Percentiles rank a stretch among this genome's conserved stretches.
Evolutionary conservation across 1,284 basidiomycete genomes (phyloP).

Genomic region (Trametes polyzona): DNA sequence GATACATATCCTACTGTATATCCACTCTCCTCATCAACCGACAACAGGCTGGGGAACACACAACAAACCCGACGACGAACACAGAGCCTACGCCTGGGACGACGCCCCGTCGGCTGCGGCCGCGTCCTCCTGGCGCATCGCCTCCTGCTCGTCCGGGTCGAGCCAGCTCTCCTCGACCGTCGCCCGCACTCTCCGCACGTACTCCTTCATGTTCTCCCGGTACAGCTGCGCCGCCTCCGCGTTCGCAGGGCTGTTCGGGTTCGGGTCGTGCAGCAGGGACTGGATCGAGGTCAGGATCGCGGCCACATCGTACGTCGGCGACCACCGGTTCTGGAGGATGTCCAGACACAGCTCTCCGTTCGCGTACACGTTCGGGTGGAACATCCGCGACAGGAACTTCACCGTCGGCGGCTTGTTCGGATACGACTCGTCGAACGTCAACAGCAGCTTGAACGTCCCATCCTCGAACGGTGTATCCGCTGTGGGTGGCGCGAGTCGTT

Average conservation of each 20-base stretch:
- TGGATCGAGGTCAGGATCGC: conserved; percentile 97
- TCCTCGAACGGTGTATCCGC: conserved; percentile 99
- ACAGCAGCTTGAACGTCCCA: conserved; percentile 94
- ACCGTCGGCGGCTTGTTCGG: conserved; percentile 98
- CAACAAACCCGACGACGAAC: background rate
- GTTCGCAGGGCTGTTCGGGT: conserved; percentile 97
- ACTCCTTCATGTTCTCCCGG: conserved; percentile 98
- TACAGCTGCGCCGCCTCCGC: conserved; percentile 97
- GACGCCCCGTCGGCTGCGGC: too few relatives aligned
- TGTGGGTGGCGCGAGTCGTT: conserved; percentile 36
- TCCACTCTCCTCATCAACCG: background rate
- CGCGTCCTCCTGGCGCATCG: conserved; percentile 43
- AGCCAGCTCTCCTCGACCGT: conserved; percentile 93
- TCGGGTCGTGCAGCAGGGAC: conserved; percentile 94
- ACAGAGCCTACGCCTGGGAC: background rate
- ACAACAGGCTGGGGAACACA: background rate
- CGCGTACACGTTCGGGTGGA: conserved; percentile 98
- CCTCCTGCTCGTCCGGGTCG: conserved; percentile 74
- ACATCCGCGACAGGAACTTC: conserved; percentile 97
- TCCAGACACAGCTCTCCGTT: conserved; percentile 98
- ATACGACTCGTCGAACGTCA: conserved; percentile 97
- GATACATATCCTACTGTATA: conserved; percentile 3
- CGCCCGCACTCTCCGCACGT: conserved; percentile 88
- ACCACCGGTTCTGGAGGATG: conserved; percentile 98
- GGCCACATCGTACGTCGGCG: conserved; percentile 97